Conservation (phyloP, 78 protist genomes). For the Emiliania huxleyi region DNA sequence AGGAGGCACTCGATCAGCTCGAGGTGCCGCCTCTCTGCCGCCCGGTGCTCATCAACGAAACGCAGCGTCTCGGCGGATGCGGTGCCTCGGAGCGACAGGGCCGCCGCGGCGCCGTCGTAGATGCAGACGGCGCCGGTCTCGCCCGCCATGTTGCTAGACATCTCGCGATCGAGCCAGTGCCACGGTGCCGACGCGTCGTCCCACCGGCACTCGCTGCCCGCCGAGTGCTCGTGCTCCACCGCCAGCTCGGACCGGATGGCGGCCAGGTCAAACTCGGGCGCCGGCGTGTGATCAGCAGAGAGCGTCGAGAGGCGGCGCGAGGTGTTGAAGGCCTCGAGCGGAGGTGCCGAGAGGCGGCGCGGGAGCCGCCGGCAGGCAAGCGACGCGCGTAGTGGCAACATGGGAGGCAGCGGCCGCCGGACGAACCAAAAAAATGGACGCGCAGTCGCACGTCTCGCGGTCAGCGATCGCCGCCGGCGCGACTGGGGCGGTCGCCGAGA, state of each 20-base stretch:
- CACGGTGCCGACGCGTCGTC: background rate
- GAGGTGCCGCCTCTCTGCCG: background rate
- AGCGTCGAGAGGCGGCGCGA: too few relatives aligned
- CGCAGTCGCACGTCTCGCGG: too few relatives aligned
- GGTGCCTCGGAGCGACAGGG: background rate
- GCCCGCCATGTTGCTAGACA: background rate
- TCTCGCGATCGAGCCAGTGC: slow-evolving; percentile 5
- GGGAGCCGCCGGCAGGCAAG: too few relatives aligned
- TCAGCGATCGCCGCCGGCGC: too few relatives aligned
- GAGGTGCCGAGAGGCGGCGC: too few relatives aligned
- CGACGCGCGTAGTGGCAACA: too few relatives aligned
- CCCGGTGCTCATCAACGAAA: background rate
- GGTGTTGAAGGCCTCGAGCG: too few relatives aligned
- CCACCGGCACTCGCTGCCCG: background rate
- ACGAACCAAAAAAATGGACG: too few relatives aligned
- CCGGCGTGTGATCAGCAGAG: too few relatives aligned
- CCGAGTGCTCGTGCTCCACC: background rate
- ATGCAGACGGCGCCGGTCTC: background rate
- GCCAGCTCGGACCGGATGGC: background rate
- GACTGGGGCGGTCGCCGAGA: too few relatives aligned
- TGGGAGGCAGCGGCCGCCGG: too few relatives aligned
- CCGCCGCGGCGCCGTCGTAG: background rate
- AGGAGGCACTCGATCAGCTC: background rate
- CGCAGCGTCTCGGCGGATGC: background rate
- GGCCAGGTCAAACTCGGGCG: background rate